These are phyloP conservation scores for Acrocalymma vagum DNA, from an alignment of 2,329 filamentous ascomycete species.

Conservation along the genomic window DNA sequence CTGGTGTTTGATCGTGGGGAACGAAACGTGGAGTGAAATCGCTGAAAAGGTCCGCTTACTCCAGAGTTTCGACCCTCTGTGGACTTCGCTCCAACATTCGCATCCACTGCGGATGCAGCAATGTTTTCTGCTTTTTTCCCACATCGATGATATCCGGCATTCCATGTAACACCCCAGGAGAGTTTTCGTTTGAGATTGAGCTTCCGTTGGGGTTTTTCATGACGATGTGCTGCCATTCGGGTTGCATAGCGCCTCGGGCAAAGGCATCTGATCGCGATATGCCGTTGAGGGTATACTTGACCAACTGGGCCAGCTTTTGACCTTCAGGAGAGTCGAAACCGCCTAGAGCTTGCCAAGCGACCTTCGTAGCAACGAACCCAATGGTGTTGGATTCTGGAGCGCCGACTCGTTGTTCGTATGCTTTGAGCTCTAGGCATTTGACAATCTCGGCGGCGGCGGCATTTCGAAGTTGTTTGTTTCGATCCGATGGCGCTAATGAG, in stretches of 20 bases:
- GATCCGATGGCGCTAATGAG: slow-evolving; percentile 22
- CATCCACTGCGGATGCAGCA: neutral
- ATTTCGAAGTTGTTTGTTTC: slow-evolving; percentile 19
- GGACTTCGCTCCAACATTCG: too few relatives aligned
- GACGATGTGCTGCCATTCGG: too few relatives aligned
- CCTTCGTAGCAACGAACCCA: slow-evolving; percentile 30
- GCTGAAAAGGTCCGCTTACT: too few relatives aligned
- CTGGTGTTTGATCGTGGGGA: too few relatives aligned
- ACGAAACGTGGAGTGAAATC: too few relatives aligned
- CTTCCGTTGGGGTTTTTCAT: neutral
- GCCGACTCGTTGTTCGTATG: slow-evolving; percentile 22
- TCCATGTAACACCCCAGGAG: too few relatives aligned
- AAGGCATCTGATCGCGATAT: slow-evolving; percentile 14
- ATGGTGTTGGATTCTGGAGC: slow-evolving; percentile 32
- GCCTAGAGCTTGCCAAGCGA: slow-evolving; percentile 36
- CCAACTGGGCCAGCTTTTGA: slow-evolving; percentile 21
- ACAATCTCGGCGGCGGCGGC: slow-evolving; percentile 28
- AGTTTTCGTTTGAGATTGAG: too few relatives aligned
- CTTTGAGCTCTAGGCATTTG: slow-evolving; percentile 28
- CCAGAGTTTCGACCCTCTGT: too few relatives aligned
- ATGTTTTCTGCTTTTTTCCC: neutral
- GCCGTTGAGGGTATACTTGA: slow-evolving; percentile 16
- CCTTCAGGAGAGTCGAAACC: slow-evolving; percentile 30
- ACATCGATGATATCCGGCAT: too few relatives aligned
- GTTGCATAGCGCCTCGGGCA: too few relatives aligned